Conservation (phyloP, 352 stramenopile species). For the Phytophthora kernoviae region DNA sequence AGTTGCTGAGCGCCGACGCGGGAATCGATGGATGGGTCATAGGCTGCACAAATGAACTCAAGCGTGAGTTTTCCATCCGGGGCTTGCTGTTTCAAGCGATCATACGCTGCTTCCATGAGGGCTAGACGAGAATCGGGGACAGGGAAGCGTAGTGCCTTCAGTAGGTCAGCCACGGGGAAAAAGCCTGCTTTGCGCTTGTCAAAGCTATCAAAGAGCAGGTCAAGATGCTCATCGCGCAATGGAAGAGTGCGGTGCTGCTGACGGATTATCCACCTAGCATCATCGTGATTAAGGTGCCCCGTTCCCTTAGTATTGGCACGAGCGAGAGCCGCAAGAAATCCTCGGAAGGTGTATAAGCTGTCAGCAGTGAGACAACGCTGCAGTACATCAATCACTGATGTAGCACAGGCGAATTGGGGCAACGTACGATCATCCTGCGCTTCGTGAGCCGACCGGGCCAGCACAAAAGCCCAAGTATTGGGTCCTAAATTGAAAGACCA, state of each 20-base stretch:
- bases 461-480: slow-evolving; percentile 76
- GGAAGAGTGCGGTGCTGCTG: slow-evolving; percentile 50
- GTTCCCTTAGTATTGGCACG: slow-evolving; percentile 49
- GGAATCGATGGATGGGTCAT: slow-evolving; percentile 67
- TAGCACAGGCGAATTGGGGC: slow-evolving; percentile 44
- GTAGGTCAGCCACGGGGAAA: slow-evolving; percentile 51
- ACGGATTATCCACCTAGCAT: slow-evolving; percentile 65
- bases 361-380: slow-evolving; percentile 56
- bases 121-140: slow-evolving; percentile 37
- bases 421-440: slow-evolving; percentile 52
- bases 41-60: slow-evolving; percentile 39
- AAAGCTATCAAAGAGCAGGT: slow-evolving; percentile 71
- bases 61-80: slow-evolving; percentile 54
- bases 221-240: slow-evolving; percentile 76
- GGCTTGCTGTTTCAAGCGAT: slow-evolving; percentile 36
- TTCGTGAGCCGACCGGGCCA: slow-evolving; percentile 42
- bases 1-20: slow-evolving; percentile 54
- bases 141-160: slow-evolving; percentile 47
- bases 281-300: slow-evolving; percentile 69
- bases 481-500: slow-evolving; percentile 42
- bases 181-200: slow-evolving; percentile 73
- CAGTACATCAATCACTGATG: slow-evolving; percentile 51
- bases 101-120: slow-evolving; percentile 50
- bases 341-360: slow-evolving; percentile 70
- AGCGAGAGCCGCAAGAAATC: slow-evolving; percentile 45